Evolutionary conservation across 2,329 filamentous ascomycete genomes (phyloP), one percentile per base, ranked within the genome.

Genomic region (Berkeleyomyces basicola): DNA sequence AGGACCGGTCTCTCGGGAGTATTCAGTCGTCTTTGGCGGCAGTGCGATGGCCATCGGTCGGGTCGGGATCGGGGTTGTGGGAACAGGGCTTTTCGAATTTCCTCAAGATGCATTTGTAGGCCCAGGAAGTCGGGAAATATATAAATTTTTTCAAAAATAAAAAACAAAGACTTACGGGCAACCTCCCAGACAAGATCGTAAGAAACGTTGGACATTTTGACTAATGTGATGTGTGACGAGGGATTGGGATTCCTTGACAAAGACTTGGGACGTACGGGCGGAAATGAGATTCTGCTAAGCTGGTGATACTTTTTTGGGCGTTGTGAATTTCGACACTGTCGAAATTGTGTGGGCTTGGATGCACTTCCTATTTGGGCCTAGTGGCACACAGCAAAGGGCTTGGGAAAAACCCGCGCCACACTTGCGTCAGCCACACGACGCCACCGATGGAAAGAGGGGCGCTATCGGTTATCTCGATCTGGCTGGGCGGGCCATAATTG

Each of bases 141-240:
- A n/a, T n/a, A n/a, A n/a, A n/a, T n/a, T n/a, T n/a, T n/a, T n/a
- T n/a, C n/a, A n/a, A n/a, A n/a, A n/a, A n/a, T n/a, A 31, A 59
- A 47, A 36, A 42, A 33, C 49, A 53, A 37, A 62, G 84, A 90
- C 90, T 77, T 85, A 96, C 91, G 89, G 82, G 86, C 85, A 77
- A 95, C 79, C 83, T 92, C 87, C 92, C 92, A 97, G 82, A 96
- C 79, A 72, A 96, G 82, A 79, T 96, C 91, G 74, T 85, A 78
- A 76, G 90, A 95, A 74, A 95, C 81, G 81, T 90, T 89, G 71
- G 76, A 74, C 79, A 83, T 82, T 76, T 76, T 83, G 80, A 72
- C 72, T 70, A 73, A 66, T 55, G 53, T 67, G 55, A 61, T 58
- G 51, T 49, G 60, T 64, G 63, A 58, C 39, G 62, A 61, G 58